Evolutionary conservation across 768 basidiomycete genomes (phyloP).

Genomic region (Amanita polypyramis): DNA sequence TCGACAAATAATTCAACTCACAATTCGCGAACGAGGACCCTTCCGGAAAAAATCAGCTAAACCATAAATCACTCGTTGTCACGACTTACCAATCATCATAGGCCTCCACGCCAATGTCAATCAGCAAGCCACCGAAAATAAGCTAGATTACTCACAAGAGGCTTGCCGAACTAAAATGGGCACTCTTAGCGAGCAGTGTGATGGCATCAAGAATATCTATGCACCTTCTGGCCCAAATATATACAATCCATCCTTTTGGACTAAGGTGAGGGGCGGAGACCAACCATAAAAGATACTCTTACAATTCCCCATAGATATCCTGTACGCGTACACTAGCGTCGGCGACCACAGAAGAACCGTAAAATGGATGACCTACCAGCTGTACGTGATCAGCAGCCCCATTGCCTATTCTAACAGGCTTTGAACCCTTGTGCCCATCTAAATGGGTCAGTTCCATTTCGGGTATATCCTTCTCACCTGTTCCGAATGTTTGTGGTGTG

Average conservation of each 20-base stretch:
- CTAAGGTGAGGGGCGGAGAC: slow-evolving; percentile 1
- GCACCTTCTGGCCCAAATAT: slow-evolving; percentile 87
- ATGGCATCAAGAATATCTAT: slow-evolving; percentile 5
- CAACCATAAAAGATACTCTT: slow-evolving; percentile 14
- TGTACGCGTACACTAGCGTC: slow-evolving; percentile 18
- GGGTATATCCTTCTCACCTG: slow-evolving; percentile 69
- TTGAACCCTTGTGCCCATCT: slow-evolving; percentile 80
- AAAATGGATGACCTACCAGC: slow-evolving; percentile 37
- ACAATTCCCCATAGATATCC: slow-evolving; percentile 98
- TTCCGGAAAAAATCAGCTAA: slow-evolving; percentile 13
- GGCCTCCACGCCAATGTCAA: slow-evolving; percentile 13
- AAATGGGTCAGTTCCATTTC: slow-evolving; percentile 81
- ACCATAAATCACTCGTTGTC: neutral
- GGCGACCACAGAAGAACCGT: neutral
- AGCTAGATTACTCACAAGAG: slow-evolving; percentile 39
- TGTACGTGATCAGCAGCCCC: slow-evolving; percentile 93
- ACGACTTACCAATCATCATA: slow-evolving; percentile 34
- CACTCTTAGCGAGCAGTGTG: neutral
- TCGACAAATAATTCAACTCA: slow-evolving; percentile 25
- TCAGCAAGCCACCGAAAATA: neutral
- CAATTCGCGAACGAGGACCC: slow-evolving; percentile 69
- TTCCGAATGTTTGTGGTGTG: slow-evolving; percentile 8
- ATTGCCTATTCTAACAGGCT: slow-evolving; percentile 87
- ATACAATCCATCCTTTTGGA: slow-evolving; percentile 81
- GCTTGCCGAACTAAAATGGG: slow-evolving; percentile 53